A percentile compares a stretch with the other conserved stretches of the same genome.
Evolutionary conservation across 441 rosid genomes (phyloP).

Genomic region (Melianthus villosus): DNA sequence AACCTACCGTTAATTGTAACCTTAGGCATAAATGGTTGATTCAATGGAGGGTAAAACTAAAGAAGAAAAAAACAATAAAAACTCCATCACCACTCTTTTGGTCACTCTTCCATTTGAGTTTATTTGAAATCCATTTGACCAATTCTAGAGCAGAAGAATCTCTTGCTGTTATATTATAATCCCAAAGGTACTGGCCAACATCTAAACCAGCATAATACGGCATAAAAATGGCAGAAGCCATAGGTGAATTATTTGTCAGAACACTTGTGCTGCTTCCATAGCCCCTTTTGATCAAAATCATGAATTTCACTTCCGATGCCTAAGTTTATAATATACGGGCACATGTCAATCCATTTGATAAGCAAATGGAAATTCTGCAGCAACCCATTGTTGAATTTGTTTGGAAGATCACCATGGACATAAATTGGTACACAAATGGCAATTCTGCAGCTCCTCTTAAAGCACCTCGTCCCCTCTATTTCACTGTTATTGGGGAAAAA

Average conservation of each 20-base stretch:
- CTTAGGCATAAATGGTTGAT: too few species aligned
- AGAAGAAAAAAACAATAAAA: too few species aligned
- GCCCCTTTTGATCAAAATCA: constrained; percentile 19
- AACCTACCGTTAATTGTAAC: too few species aligned
- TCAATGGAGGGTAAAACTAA: too few species aligned
- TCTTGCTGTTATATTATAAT: constrained; percentile 28
- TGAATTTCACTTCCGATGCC: constrained; percentile 41
- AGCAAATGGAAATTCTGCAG: constrained; percentile 32
- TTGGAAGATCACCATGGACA: constrained; percentile 47
- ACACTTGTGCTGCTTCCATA: constrained; percentile 42
- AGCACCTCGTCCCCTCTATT: too few species aligned
- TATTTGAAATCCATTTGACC: constrained; percentile 30
- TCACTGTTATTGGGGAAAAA: too few species aligned
- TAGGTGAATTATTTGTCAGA: constrained; percentile 47
- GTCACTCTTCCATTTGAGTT: constrained; percentile 43
- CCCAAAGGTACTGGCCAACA: constrained; percentile 44
- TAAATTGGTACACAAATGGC: too few species aligned
- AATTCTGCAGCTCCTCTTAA: too few species aligned
- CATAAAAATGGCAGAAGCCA: constrained; percentile 50
- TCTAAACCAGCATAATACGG: constrained; percentile 76
- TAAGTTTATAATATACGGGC: constrained; percentile 38
- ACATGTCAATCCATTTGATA: constrained; percentile 53
- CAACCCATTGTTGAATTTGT: constrained; percentile 38
- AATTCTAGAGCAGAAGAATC: constrained; percentile 37
- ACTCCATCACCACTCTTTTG: too few species aligned